Evolutionary conservation across 2,329 filamentous ascomycete species (phyloP), one percentile per base, ranked within the genome.

Genomic region (Phialophora chinensis): DNA sequence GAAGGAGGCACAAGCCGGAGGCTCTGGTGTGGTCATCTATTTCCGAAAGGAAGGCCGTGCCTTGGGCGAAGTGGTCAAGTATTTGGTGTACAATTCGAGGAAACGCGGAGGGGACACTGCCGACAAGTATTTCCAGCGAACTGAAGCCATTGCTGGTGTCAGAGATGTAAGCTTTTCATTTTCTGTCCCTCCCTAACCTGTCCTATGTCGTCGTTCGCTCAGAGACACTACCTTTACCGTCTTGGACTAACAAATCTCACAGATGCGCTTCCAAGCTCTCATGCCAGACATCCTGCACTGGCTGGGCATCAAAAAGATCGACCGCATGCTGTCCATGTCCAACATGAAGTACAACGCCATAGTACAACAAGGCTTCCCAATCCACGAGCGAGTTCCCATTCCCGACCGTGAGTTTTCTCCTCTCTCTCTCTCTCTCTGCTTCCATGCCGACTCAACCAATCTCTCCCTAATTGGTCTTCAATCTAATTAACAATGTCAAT

Each of bases 211-310:
- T 31, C 31, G 31, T 38, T 10, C 4, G 31, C 12, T 81, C 91
- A 71, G 91, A 89, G 59, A 97, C 93, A 5, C 97, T 38, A 25
- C 1, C 23, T 25, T 25, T 25, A 25, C 23, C 23, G 23, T 1
- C 23, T 25, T 25, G 23, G 23, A 38, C 35, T 38, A 14, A 38
- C 35, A 38, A 38, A 14, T 38, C 35, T 38, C 35, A 38, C 35
- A 38, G 35, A 98, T 98, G 94, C 89, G 95, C 44, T 98, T 98
- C 85, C 95, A 98, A 82, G 94, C 94, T 31, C 84, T 99, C 62
- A 98, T 98, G 95, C 94, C 95, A 38, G 93, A 97, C 77, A 96
- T 98, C 72, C 85, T 98, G 61, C 95, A 98, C 80, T 98, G 95
- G 95, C 87, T 99, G 33, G 95, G 95, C 69, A 97, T 99, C 76